Percentiles rank a stretch among this genome's conserved stretches.
phyloP scores from a whole-genome alignment of 345 rosid genomes.

The Dipteronia dyeriana region DNA sequence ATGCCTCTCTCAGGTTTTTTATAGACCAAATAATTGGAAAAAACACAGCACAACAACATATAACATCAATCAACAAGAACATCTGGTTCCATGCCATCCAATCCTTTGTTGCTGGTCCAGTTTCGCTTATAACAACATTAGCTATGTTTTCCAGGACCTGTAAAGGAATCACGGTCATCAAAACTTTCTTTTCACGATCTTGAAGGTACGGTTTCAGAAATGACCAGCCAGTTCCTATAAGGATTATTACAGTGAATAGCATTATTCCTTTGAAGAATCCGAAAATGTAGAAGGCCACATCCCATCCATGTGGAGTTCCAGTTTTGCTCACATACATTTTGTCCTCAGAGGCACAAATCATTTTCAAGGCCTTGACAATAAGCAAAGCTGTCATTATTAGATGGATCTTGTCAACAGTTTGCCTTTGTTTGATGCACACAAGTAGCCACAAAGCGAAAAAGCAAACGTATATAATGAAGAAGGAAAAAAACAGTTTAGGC shows the following conservation, averaged over 20 bases:
- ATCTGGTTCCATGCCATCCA: conserved; percentile 54
- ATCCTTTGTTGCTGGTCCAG: conserved; percentile 52
- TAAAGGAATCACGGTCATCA: conserved; percentile 47
- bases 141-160: conserved; percentile 61
- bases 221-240: conserved; percentile 67
- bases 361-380: conserved; percentile 45
- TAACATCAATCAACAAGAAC: conserved; percentile 46
- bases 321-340: conserved; percentile 36
- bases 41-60: conserved; percentile 55
- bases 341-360: conserved; percentile 56
- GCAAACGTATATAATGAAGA: conserved; percentile 32
- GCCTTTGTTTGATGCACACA: conserved; percentile 36
- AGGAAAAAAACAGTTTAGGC: conserved; percentile 38
- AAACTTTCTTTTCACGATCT: conserved; percentile 53
- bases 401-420: conserved; percentile 45
- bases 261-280: conserved; percentile 60
- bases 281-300: conserved; percentile 52
- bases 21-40: conserved; percentile 66
- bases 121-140: conserved; percentile 41
- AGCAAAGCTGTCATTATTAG: conserved; percentile 49
- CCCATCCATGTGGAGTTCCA: conserved; percentile 69
- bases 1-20: conserved; percentile 43
- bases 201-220: conserved; percentile 56
- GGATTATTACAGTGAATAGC: conserved; percentile 53
- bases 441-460: conserved; percentile 34